These are phyloP conservation scores for Suhomyces guaymorum DNA, from an alignment of 1,139 yeast genomes.

Conservation along the genomic window DNA sequence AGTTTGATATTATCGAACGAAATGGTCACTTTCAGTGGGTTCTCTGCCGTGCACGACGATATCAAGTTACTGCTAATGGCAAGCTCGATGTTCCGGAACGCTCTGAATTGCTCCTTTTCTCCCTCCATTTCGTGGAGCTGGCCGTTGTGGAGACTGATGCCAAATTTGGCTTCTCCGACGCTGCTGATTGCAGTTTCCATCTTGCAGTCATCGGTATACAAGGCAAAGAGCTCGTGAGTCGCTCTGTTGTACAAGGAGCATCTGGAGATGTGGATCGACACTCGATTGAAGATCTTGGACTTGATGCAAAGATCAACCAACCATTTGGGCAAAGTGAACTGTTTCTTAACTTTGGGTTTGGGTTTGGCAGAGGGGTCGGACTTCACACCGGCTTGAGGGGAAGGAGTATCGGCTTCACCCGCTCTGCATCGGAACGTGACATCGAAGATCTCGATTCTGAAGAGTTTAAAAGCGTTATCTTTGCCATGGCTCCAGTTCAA, in stretches of 20 bases:
- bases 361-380: neutral
- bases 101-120: conserved; percentile 17
- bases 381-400: neutral
- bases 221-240: conserved; percentile 18
- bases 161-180: conserved; percentile 25
- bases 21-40: conserved; percentile 15
- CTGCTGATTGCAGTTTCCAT: conserved; percentile 26
- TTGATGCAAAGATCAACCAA: conserved; percentile 16
- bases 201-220: conserved; percentile 33
- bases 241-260: conserved; percentile 24
- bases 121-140: conserved; percentile 24
- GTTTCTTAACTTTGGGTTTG: conserved; percentile 1
- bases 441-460: conserved; percentile 33
- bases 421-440: conserved; percentile 20
- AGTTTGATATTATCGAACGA: conserved; percentile 22
- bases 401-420: neutral
- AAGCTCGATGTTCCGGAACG: conserved; percentile 38
- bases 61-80: conserved; percentile 28
- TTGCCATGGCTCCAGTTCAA: conserved; percentile 28
- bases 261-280: conserved; percentile 33
- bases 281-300: conserved; percentile 29
- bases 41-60: conserved; percentile 23
- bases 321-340: conserved; percentile 16
- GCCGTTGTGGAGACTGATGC: conserved; percentile 34
- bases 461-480: conserved; percentile 33